Evolutionary conservation across 2,329 filamentous ascomycete species (phyloP), one percentile per base, ranked within the genome.

Genomic region (Esteya vermicola): DNA sequence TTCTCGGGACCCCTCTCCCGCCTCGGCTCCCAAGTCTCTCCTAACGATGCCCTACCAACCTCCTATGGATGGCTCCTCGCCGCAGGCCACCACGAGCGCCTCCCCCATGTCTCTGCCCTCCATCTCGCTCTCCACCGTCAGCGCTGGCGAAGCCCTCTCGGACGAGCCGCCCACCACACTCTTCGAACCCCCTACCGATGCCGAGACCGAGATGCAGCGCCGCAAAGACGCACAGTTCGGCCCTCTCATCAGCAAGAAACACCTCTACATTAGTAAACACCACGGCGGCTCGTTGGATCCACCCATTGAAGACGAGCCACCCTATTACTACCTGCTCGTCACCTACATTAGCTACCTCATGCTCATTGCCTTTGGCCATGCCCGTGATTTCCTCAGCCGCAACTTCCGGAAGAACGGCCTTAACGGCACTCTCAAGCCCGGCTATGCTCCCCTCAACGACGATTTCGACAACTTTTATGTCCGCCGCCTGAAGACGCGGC

Each of bases 381-480:
- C 95, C 45, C 79, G 89, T 56, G 91, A 98, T 59, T 96, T 95
- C 63, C 96, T 98, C 57, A 89, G 91, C 59, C 95, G 96, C 69
- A 77, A 84, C 46, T 95, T 98, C 63, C 81, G 81, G 56, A 76
- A 86, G 58, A 76, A 83, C 56, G 81, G 85, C 53, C 57, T 70
- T 43, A 96, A 96, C 61, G 78, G 76, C 54, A 81, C 91, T 52
- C 67, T 96, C 53, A 82, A 82, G 48, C 85, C 94, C 56, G 91
- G 91, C 46, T 96, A 94, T 55, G 91, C 89, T 10, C 86, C 91
- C 3, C 70, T 98, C 48, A 96, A 95, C 61, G 93, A 86, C 53
- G 91, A 98, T 60, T 98, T 98, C 56, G 91, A 98, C 67, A 96
- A 89, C 61, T 98, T 98, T 60, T 98, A 98, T 62, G 85, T 89